phyloP scores from a whole-genome alignment of 164 flowering plant species.

The Akebia trifoliata region DNA sequence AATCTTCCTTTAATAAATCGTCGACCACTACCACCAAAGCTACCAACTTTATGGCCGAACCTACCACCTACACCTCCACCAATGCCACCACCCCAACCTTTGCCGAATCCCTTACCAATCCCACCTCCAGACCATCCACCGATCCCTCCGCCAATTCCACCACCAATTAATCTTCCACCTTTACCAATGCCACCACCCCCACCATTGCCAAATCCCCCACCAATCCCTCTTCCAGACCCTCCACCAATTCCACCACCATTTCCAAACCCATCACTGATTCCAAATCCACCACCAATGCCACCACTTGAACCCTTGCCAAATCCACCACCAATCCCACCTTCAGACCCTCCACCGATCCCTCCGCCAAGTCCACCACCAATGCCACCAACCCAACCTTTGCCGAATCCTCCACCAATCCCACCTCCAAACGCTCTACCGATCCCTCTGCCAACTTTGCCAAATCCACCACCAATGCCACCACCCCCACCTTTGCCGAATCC shows the following conservation, averaged over 20 bases:
- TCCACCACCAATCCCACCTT: neutral
- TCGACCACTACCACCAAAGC: neutral
- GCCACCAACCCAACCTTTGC: neutral
- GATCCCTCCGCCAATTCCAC: neutral
- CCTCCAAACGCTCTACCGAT: neutral
- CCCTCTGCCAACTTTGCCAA: neutral
- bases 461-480: neutral
- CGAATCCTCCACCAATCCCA: neutral
- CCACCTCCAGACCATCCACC: neutral
- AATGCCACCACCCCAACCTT: neutral
- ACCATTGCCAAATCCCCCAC: slow-evolving; percentile 14
- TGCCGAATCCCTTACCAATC: neutral
- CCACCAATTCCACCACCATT: slow-evolving; percentile 1
- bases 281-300: neutral
- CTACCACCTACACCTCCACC: slow-evolving; percentile 5
- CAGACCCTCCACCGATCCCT: slow-evolving; percentile 6
- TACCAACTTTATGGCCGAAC: neutral
- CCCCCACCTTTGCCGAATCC: slow-evolving; percentile 3
- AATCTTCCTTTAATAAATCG: neutral
- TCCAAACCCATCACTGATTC: neutral
- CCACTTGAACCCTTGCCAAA: neutral
- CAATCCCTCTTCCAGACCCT: neutral
- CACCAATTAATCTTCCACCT: neutral
- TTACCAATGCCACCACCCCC: neutral
- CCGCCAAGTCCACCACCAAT: slow-evolving; percentile 15